Evolutionary conservation across 1,284 basidiomycete genomes (phyloP), one percentile per base, ranked within the genome.

Genomic region (Heterobasidion irregulare): DNA sequence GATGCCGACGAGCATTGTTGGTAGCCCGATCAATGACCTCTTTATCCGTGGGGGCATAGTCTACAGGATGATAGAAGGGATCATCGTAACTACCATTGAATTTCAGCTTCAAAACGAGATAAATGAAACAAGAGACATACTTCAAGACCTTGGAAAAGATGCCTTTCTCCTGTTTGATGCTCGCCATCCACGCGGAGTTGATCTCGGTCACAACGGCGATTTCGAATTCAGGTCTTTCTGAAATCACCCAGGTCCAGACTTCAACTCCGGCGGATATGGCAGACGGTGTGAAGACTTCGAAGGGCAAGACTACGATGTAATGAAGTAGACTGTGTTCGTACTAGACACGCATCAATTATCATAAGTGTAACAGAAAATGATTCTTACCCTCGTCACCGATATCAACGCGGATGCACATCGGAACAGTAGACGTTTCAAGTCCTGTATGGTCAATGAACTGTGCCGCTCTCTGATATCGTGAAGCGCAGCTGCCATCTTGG

Each of bases 181-280:
- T 92, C 58, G 81, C 78, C 45, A 86, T 79, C 97, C 97, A 99
- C 4, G 90, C 89, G 8, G 88, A 81, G 34, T 92, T 75, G 55
- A 99, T 83, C 65, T 98, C 94, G 10, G 84, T 78, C 77, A 98
- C 89, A 33, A 98, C 70, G 7, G 79, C 79, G 71, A 89, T 76
- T 66, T 89, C 84, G 26, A 83, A 75, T 55, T 84, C 80, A 0
- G 92, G 88, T 55, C 92, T 84, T 65, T 95, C 91, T 15, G 92
- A 85, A 51, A 98, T 91, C 0, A 98, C 77, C 96, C 95, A 98
- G 2, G 91, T 93, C 97, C 97, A 99, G 5, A 92, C 89, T 67
- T 98, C 94, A 52, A 94, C 88, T 0, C 93, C 95, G 1, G 90
- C 83, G 8, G 89, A 80, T 57, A 98, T 83, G 0, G 94, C 83